Base-by-base conservation (phyloP, 2,329 filamentous ascomycete species). In the Achaetomium macrosporum region DNA sequence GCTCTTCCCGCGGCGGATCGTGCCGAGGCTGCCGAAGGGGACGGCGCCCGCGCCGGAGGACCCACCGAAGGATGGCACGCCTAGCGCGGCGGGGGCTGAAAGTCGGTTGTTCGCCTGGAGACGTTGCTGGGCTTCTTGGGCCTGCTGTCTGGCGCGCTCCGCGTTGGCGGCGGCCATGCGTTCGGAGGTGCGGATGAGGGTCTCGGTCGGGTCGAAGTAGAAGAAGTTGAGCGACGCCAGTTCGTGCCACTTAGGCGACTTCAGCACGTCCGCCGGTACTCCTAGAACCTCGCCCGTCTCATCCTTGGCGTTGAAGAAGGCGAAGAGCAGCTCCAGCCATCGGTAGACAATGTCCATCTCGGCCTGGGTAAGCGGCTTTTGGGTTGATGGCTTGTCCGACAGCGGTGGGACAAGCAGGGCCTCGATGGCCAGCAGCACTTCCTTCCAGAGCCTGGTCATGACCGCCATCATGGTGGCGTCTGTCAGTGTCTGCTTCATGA, bases 361-460 rank as follows among this genome's bases (percentile, higher is more conserved):
- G 66, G 90, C 87, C 63, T 91, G 85, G 0, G 81, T 87, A 19
- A 99, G 79, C 4, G 89, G 86, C 58, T 84, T 85, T 67, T 99
- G 92, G 55, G 82, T 80, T 1, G 90, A 96, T 5, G 87, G 88
- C 67, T 99, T 99, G 68, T 99, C 93, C 7, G 91, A 96, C 10
- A 99, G 75, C 8, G 93, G 93, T 16, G 93, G 93, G 3, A 99
- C 92, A 37, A 99, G 79, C 16, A 99, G 77, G 36, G 82, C 81
- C 71, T 99, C 93, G 58, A 97, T 87, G 1, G 92, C 95, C 62
- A 91, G 84, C 15, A 99, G 77, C 0, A 96, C 91, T 69, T 99
- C 93, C 71, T 99, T 99, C 93, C 93, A 99, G 6, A 99, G 73
- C 42, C 93, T 84, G 19, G 90, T 95, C 93, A 99, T 99, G 63